Evolutionary conservation across 148 eudicot genomes (phyloP).

Genomic region (Rhododendron vialii): DNA sequence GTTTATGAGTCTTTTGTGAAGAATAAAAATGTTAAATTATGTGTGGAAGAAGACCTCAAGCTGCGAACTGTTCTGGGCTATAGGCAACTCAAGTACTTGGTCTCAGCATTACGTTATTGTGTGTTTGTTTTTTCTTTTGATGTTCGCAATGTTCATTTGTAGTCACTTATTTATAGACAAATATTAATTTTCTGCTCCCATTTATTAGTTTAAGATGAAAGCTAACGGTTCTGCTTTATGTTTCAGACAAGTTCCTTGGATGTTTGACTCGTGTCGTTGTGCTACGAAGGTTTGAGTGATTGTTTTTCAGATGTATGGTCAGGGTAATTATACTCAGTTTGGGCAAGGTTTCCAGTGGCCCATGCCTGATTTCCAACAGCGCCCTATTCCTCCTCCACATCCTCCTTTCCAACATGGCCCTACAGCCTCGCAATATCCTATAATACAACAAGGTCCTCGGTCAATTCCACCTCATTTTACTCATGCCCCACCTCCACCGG

Average conservation of each 20-base stretch:
- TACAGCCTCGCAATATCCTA: constrained; percentile 23
- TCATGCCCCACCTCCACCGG: constrained; percentile 30
- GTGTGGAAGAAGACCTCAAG: neutral
- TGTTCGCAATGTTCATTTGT: neutral
- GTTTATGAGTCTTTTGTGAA: neutral
- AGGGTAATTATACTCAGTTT: constrained; percentile 53
- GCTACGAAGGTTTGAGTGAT: neutral
- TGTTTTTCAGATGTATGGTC: constrained; percentile 55
- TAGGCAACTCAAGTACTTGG: neutral
- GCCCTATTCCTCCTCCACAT: constrained; percentile 28
- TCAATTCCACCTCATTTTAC: constrained; percentile 24
- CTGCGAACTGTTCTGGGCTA: neutral
- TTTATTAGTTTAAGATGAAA: neutral
- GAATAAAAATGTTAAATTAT: neutral
- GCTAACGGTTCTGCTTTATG: constrained; percentile 7
- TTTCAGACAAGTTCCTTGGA: constrained; percentile 16
- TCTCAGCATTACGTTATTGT: neutral
- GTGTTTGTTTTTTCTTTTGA: neutral
- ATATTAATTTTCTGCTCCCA: neutral
- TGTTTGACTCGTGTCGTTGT: neutral
- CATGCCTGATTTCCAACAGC: constrained; percentile 40
- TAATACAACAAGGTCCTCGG: constrained; percentile 31
- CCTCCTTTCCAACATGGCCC: constrained; percentile 41
- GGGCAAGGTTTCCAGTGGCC: constrained; percentile 57
- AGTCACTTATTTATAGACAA: neutral